Conservation (phyloP, 2,329 filamentous ascomycete genomes). For the Claviceps citrina region DNA sequence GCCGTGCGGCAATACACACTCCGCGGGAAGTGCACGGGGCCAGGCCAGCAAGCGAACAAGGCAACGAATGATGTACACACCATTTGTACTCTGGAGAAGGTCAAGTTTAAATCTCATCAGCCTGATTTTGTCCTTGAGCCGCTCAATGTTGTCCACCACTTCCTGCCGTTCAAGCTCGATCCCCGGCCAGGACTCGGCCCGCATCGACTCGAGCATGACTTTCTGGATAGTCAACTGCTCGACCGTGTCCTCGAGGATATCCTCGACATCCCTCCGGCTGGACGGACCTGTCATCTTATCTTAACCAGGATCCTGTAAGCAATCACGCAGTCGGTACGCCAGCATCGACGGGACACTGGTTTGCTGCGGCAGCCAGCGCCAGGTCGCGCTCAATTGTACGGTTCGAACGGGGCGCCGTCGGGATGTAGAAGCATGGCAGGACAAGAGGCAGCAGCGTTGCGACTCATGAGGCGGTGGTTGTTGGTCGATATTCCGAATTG, state of each 20-base stretch:
- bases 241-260: slow-evolving; percentile 15
- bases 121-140: slow-evolving; percentile 18
- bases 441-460: background rate
- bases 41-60: no score
- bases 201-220: slow-evolving; percentile 28
- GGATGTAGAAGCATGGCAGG: background rate
- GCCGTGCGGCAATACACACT: no score
- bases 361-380: background rate
- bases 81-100: background rate
- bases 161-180: slow-evolving; percentile 13
- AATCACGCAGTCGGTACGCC: slow-evolving; percentile 6
- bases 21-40: no score
- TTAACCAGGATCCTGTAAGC: background rate
- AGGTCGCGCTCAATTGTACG: background rate
- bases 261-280: background rate
- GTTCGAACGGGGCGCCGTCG: no score
- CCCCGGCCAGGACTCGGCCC: slow-evolving; percentile 12
- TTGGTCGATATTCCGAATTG: no score
- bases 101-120: slow-evolving; percentile 6
- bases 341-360: slow-evolving; percentile 2
- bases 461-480: no score
- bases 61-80: background rate
- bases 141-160: slow-evolving; percentile 7
- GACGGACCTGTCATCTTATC: background rate
- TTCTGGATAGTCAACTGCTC: slow-evolving; percentile 29